These are phyloP conservation scores for Nakaseomyces sp. DNA, from an alignment of 1,139 yeast species.

Conservation along the genomic window DNA sequence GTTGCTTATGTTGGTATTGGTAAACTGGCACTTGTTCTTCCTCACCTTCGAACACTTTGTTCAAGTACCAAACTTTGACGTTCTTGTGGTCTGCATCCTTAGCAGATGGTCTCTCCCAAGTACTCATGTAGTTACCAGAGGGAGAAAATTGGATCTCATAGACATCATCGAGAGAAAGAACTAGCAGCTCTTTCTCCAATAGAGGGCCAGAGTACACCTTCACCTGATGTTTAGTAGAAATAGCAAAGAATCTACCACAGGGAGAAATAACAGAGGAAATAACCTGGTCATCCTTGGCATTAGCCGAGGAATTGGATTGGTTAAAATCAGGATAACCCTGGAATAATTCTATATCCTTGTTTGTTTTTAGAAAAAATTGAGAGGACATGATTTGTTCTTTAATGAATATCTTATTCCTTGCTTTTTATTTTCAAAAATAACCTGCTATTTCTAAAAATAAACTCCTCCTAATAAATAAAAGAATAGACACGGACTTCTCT, in stretches of 20 bases:
- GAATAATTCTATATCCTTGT: slow-evolving; percentile 31
- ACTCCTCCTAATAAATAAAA: too few species aligned
- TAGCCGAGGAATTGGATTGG: slow-evolving; percentile 28
- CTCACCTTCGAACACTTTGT: slow-evolving; percentile 22
- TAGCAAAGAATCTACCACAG: slow-evolving; percentile 50
- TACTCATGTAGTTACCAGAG: slow-evolving; percentile 69
- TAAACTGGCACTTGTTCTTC: slow-evolving; percentile 40
- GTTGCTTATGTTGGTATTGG: slow-evolving; percentile 72
- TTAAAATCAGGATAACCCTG: slow-evolving; percentile 33
- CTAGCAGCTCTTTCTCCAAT: slow-evolving; percentile 37
- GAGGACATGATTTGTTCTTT: slow-evolving; percentile 24
- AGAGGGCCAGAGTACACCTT: slow-evolving; percentile 50
- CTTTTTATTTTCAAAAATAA: too few species aligned
- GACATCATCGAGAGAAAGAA: slow-evolving; percentile 50
- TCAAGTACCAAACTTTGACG: slow-evolving; percentile 62
- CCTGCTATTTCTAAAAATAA: too few species aligned
- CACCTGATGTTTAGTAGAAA: slow-evolving; percentile 47
- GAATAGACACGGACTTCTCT: too few species aligned
- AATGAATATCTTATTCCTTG: background rate
- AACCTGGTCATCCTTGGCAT: slow-evolving; percentile 38
- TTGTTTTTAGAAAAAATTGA: slow-evolving; percentile 30
- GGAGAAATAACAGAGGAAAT: slow-evolving; percentile 38
- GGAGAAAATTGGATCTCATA: slow-evolving; percentile 85
- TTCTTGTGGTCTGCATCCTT: slow-evolving; percentile 58
- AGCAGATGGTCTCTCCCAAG: slow-evolving; percentile 86